Evolutionary conservation across 2,329 filamentous ascomycete genomes (phyloP).

Genomic region (Albophoma yamanashiensis): DNA sequence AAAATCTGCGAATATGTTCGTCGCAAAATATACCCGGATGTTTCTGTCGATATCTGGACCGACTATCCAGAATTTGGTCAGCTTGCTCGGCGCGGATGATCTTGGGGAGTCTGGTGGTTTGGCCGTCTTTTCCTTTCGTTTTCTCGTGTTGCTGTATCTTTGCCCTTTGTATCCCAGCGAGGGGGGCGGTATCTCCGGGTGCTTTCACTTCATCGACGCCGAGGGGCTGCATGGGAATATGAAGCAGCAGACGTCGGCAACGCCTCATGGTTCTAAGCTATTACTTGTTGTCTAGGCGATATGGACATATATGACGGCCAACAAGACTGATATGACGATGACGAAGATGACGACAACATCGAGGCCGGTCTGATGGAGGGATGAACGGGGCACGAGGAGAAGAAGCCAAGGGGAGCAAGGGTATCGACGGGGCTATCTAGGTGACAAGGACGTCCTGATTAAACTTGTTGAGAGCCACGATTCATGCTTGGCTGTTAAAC

Average conservation of each 20-base stretch:
- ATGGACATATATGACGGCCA: constrained; percentile 5
- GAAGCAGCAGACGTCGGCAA: neutral
- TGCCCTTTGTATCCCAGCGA: neutral
- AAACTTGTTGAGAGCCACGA: neutral
- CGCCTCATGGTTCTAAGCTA: constrained; percentile 1
- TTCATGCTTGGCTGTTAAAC: constrained; percentile 1
- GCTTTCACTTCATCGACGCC: constrained; percentile 1
- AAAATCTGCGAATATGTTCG: constrained; percentile 5
- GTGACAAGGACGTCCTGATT: constrained; percentile 3
- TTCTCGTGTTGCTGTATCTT: constrained; percentile 1
- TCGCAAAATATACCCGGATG: constrained; percentile 10
- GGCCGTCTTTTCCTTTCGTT: constrained; percentile 2
- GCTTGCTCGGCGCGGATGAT: neutral
- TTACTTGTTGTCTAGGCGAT: constrained; percentile 6
- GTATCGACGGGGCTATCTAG: neutral
- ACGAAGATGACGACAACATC: constrained; percentile 4
- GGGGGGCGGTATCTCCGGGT: neutral
- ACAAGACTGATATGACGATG: constrained; percentile 6
- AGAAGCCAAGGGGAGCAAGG: neutral
- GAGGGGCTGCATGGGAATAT: neutral
- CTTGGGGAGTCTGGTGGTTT: neutral
- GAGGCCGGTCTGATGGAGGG: neutral
- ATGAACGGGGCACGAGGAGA: neutral
- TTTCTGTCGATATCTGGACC: constrained; percentile 9
- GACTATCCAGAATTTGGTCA: constrained; percentile 2